phyloP scores from a whole-genome alignment of 306 rosid genomes.

The Acacia confusa region DNA sequence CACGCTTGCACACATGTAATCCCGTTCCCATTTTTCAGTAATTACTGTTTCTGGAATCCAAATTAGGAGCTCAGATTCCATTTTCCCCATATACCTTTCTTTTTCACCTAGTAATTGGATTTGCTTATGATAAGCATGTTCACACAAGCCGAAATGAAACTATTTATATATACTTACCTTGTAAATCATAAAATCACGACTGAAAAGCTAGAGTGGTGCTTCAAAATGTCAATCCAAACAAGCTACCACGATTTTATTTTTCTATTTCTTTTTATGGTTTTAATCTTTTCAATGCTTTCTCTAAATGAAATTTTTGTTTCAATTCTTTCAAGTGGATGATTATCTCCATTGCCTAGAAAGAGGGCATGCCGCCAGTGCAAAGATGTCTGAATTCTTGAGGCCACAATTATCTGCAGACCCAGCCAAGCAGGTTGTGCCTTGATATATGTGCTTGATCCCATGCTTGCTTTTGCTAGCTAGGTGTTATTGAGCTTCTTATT shows the following conservation, averaged over 20 bases:
- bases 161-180: no score
- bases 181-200: no score
- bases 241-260: neutral
- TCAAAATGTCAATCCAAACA: no score
- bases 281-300: neutral
- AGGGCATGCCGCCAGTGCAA: constrained; percentile 73
- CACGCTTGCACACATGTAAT: no score
- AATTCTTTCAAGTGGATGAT: constrained; percentile 62
- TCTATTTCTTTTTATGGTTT: neutral
- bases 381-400: constrained; percentile 75
- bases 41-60: neutral
- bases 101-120: neutral
- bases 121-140: no score
- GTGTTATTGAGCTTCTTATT: neutral
- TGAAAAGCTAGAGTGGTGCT: no score
- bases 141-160: no score
- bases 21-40: no score
- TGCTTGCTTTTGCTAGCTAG: neutral
- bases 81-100: neutral
- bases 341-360: constrained; percentile 87
- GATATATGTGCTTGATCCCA: neutral
- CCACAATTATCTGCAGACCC: constrained; percentile 45
- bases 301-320: constrained; percentile 35
- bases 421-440: neutral
- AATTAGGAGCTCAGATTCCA: constrained; percentile 2